Conservation (phyloP, 345 rosid genomes). For the Gossypium stocksii region DNA sequence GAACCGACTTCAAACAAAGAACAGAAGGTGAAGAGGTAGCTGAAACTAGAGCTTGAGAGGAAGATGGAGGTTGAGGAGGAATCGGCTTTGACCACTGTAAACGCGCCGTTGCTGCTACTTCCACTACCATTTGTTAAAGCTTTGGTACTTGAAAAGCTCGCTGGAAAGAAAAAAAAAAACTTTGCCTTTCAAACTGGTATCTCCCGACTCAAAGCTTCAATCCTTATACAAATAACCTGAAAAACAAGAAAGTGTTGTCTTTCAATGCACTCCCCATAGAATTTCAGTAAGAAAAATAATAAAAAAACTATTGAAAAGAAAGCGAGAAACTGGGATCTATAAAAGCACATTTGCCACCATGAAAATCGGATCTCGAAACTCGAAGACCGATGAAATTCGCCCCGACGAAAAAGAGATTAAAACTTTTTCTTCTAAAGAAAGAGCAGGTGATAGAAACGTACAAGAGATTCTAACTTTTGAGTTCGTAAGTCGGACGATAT, state of each 20-base stretch:
- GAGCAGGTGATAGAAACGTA: no score
- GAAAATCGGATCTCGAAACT: slow-evolving; percentile 30
- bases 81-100: slow-evolving; percentile 63
- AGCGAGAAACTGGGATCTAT: not conserved
- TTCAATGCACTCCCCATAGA: slow-evolving; percentile 24
- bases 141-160: not conserved
- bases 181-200: slow-evolving; percentile 1
- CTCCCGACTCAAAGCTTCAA: not conserved
- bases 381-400: slow-evolving; percentile 15
- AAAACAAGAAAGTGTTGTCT: not conserved
- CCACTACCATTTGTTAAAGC: slow-evolving; percentile 50
- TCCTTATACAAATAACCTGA: slow-evolving; percentile 4
- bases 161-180: not conserved
- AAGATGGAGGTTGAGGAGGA: slow-evolving; percentile 46
- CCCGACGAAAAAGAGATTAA: no score
- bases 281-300: slow-evolving; percentile 15
- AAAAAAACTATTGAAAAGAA: not conserved
- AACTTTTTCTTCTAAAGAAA: no score
- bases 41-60: slow-evolving; percentile 58
- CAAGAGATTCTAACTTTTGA: no score
- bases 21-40: slow-evolving; percentile 52
- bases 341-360: slow-evolving; percentile 11
- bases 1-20: slow-evolving; percentile 32
- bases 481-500: no score
- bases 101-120: slow-evolving; percentile 45